Base-by-base conservation (phyloP, 2,329 filamentous ascomycete genomes). In the Neofusicoccum sp. region DNA sequence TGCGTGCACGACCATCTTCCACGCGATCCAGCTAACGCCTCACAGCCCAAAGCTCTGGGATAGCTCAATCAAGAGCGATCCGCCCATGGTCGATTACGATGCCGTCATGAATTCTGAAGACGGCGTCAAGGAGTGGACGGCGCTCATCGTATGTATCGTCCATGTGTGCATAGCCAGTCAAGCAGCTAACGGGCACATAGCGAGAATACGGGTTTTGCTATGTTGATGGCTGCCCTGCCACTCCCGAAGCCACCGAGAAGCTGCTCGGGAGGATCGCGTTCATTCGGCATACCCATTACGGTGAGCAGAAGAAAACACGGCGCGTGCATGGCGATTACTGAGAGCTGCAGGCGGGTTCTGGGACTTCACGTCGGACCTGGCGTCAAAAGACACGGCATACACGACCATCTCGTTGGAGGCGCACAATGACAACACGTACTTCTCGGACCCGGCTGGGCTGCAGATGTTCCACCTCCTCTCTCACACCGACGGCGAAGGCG, bases 381-480 rank as follows among this genome's bases (percentile, higher is more conserved):
- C 91, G 30, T 89, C 89, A 70, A 93, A 93, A 65, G 92, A 96
- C 70, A 96, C 90, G 1, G 92, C 92, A 3, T 99, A 98, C 77
- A 97, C 93, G 1, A 91, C 89, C 68, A 82, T 95, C 54, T 87
- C 87, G 1, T 84, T 99, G 2, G 85, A 86, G 20, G 88, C 90
- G 0, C 95, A 99, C 75, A 98, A 93, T 1, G 95, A 99, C 76
- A 98, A 86, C 6, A 96, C 93, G 1, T 98, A 99, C 75, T 98
- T 98, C 77, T 92, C 86, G 24, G 93, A 98, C 64, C 93, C 95
- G 0, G 88, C 90, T 2, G 91, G 93, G 8, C 82, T 99, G 34
- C 95, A 99, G 73, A 87, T 95, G 28, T 96, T 99, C 75, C 95
- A 99, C 71, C 80, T 97, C 48, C 83, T 98, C 30, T 95, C 90